These are phyloP conservation scores for Dinochytrium kinnereticum DNA, from an alignment of 371 early-diverging fungal genomes.

Conservation along the genomic window DNA sequence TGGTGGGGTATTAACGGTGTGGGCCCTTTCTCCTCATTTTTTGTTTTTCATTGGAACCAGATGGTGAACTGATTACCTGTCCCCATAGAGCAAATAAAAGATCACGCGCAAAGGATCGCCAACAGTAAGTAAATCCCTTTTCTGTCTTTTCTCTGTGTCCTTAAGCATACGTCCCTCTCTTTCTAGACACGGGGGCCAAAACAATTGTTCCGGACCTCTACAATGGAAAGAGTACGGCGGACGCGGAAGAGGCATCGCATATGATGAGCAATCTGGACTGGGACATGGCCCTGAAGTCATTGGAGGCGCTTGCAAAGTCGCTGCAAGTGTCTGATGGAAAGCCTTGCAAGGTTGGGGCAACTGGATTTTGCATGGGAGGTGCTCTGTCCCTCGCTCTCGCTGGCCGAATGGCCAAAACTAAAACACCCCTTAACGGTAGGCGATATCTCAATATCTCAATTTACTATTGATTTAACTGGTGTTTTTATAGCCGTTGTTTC, in stretches of 20 bases:
- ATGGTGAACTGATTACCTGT: neutral
- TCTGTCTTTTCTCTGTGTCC: neutral
- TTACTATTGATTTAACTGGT: too few relatives aligned
- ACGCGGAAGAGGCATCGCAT: slow-evolving; percentile 63
- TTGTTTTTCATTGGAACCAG: too few relatives aligned
- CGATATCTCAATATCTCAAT: too few relatives aligned
- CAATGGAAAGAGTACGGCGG: slow-evolving; percentile 59
- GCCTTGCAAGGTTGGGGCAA: slow-evolving; percentile 31
- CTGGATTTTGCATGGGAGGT: slow-evolving; percentile 64
- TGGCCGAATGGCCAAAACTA: slow-evolving; percentile 37
- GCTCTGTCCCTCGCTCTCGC: slow-evolving; percentile 57
- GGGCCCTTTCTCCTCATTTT: neutral
- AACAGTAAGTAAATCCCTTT: slow-evolving; percentile 32
- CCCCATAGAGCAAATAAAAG: slow-evolving; percentile 44
- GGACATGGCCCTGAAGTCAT: slow-evolving; percentile 50
- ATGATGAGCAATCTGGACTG: slow-evolving; percentile 61
- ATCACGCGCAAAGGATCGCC: slow-evolving; percentile 58
- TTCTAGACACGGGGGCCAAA: slow-evolving; percentile 48
- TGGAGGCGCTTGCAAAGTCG: slow-evolving; percentile 42
- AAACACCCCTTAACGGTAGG: slow-evolving; percentile 49
- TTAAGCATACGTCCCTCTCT: too few relatives aligned
- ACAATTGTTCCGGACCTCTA: slow-evolving; percentile 61
- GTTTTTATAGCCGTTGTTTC: slow-evolving; percentile 20
- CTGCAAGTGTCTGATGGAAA: slow-evolving; percentile 39
- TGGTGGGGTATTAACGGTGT: slow-evolving; percentile 57